phyloP scores from a whole-genome alignment of 1,139 yeast genomes.

The Nematodospora anomalae region DNA sequence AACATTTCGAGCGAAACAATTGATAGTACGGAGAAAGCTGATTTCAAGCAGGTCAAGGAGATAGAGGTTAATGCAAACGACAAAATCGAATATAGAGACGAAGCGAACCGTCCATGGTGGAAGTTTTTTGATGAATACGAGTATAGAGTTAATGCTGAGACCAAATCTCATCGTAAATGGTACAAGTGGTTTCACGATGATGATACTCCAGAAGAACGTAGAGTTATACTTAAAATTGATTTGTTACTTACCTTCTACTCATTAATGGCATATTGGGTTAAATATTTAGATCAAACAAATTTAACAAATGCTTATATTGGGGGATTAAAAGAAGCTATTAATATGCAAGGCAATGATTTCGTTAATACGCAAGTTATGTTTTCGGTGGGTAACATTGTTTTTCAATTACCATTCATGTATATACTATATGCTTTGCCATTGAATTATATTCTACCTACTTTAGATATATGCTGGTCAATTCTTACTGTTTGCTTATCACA shows the following conservation, averaged over 20 bases:
- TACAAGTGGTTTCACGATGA: conserved; percentile 63
- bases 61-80: conserved; percentile 14
- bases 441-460: conserved; percentile 53
- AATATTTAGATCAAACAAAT: conserved; percentile 62
- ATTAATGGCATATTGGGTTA: conserved; percentile 68
- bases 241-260: conserved; percentile 58
- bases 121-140: conserved; percentile 64
- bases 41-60: conserved; percentile 6
- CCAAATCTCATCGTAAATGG: conserved; percentile 49
- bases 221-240: conserved; percentile 61
- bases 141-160: conserved; percentile 44
- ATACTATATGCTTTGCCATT: conserved; percentile 50
- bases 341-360: conserved; percentile 66
- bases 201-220: conserved; percentile 56
- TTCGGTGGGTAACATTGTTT: conserved; percentile 57
- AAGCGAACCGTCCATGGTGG: conserved; percentile 63
- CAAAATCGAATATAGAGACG: conserved; percentile 54
- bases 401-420: conserved; percentile 53
- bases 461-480: conserved; percentile 67
- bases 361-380: conserved; percentile 60
- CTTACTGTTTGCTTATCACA: conserved; percentile 57
- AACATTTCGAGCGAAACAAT: background rate
- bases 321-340: conserved; percentile 58
- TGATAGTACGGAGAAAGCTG: conserved; percentile 4
- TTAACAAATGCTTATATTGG: conserved; percentile 70